Evolutionary conservation across 495 filamentous ascomycete species (phyloP).

Genomic region (Aspergillus sparsus): DNA sequence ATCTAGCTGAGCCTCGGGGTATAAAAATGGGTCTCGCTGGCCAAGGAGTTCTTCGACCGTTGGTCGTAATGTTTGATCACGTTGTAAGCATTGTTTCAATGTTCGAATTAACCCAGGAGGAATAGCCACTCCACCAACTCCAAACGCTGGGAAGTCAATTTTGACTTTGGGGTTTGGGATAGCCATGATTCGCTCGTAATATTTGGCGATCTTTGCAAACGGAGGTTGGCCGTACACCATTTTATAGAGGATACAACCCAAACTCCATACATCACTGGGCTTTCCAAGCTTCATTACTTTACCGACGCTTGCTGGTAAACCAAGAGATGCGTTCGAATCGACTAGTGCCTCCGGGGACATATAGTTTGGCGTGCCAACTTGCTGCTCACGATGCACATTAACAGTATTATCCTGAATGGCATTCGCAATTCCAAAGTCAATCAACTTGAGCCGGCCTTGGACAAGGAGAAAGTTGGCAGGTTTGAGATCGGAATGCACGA

Average conservation of each 20-base stretch:
- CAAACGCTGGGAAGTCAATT: slow-evolving; percentile 78
- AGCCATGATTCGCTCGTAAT: slow-evolving; percentile 70
- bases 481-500: slow-evolving; percentile 95
- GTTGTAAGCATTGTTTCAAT: slow-evolving; percentile 74
- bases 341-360: slow-evolving; percentile 95
- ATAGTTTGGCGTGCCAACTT: slow-evolving; percentile 96
- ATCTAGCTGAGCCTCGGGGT: slow-evolving; percentile 67
- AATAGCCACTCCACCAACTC: slow-evolving; percentile 71
- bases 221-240: slow-evolving; percentile 94
- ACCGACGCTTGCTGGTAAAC: slow-evolving; percentile 57
- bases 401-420: slow-evolving; percentile 96
- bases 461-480: slow-evolving; percentile 93
- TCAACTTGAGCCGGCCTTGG: slow-evolving; percentile 79
- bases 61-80: slow-evolving; percentile 75
- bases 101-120: slow-evolving; percentile 71
- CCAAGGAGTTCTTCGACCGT: slow-evolving; percentile 75
- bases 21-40: slow-evolving; percentile 74
- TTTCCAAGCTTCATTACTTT: slow-evolving; percentile 96
- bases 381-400: slow-evolving; percentile 93
- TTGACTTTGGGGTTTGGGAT: slow-evolving; percentile 85
- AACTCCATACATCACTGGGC: slow-evolving; percentile 90
- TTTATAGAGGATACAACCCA: slow-evolving; percentile 96
- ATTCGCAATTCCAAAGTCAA: slow-evolving; percentile 97
- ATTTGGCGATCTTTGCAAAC: slow-evolving; percentile 87
- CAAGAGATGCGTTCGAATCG: slow-evolving; percentile 73